Evolutionary conservation across 2,329 filamentous ascomycete species (phyloP), one percentile per base, ranked within the genome.

Genomic region (Verticillium zaregamsianum): DNA sequence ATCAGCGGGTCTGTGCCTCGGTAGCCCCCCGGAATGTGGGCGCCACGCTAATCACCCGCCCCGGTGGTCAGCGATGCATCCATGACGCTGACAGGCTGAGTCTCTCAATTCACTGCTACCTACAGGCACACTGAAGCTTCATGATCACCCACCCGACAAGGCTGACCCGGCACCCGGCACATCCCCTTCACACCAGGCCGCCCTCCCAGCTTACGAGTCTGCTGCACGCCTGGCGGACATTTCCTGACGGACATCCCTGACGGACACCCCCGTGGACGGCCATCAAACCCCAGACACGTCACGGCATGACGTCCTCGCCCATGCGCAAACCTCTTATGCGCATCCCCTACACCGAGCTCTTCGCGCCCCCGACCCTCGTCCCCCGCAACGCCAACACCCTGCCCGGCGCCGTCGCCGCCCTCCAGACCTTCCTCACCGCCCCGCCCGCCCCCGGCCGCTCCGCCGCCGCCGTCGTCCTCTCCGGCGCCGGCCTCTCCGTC

Each of bases 401-500:
- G 45, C 74, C 84, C 6, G 91, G 91, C 31, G 93, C 93, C 60
- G 82, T 97, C 65, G 83, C 87, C 35, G 93, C 93, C 3, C 83
- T 99, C 57, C 79, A 85, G 33, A 81, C 85, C 62, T 98, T 99
- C 78, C 83, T 99, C 65, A 82, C 83, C 58, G 79, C 88, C 6
- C 82, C 85, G 20, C 77, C 86, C 17, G 80, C 84, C 12, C 71
- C 72, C 7, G 77, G 79, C 55, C 77, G 85, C 20, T 78, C 79
- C 23, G 70, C 78, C 39, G 75, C 76, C 31, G 83, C 81, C 11
- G 79, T 81, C 60, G 77, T 82, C 68, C 80, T 81, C 77, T 89
- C 93, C 0, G 95, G 95, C 12, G 95, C 95, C 3, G 95, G 95
- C 3, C 90, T 99, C 58, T 97, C 92, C 1, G 94, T 98, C 9